These are phyloP conservation scores for Beauveria sp. DNA, from an alignment of 2,329 filamentous ascomycete genomes.

Conservation along the genomic window DNA sequence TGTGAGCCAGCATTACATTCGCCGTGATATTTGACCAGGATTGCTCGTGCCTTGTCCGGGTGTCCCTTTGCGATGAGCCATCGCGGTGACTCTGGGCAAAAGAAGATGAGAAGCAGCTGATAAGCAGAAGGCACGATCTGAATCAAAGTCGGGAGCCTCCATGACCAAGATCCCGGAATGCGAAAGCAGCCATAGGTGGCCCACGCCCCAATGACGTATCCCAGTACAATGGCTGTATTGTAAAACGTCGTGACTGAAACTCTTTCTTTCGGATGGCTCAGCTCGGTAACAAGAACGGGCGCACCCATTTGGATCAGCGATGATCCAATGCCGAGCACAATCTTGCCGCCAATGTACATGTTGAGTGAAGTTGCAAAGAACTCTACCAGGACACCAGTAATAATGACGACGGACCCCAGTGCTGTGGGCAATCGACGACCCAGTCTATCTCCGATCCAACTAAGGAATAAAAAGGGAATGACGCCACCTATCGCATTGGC, in stretches of 20 bases:
- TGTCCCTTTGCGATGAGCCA: conserved; percentile 48
- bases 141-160: conserved; percentile 45
- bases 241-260: conserved; percentile 30
- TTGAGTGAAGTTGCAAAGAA: conserved; percentile 27
- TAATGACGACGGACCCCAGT: conserved; percentile 31
- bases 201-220: conserved; percentile 31
- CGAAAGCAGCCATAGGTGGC: conserved; percentile 26
- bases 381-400: conserved; percentile 28
- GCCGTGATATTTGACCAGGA: conserved; percentile 45
- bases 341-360: conserved; percentile 32
- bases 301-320: conserved; percentile 34
- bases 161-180: conserved; percentile 33
- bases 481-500: conserved; percentile 33
- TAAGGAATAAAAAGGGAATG: conserved; percentile 27
- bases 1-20: conserved; percentile 36
- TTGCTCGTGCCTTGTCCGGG: conserved; percentile 39
- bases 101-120: conserved; percentile 37
- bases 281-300: conserved; percentile 34
- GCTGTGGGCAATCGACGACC: conserved; percentile 28
- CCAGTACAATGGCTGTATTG: conserved; percentile 33
- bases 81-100: conserved; percentile 53
- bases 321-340: conserved; percentile 29
- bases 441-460: conserved; percentile 28
- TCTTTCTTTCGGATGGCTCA: conserved; percentile 34
- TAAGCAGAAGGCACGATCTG: conserved; percentile 38